Evolutionary conservation across 129 eudicot species (phyloP).

Genomic region (Artemisia tridentata): DNA sequence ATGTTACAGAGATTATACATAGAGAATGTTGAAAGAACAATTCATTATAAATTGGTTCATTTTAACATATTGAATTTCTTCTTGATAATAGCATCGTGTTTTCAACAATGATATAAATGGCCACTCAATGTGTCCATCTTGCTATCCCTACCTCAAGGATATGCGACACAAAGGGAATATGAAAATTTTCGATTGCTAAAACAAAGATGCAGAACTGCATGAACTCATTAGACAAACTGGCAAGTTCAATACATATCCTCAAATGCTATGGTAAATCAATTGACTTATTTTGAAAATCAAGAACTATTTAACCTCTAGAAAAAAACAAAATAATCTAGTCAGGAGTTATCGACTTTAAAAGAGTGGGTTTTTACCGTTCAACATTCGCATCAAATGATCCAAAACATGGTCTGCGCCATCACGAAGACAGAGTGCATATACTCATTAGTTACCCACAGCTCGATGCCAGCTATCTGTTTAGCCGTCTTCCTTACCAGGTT

Average conservation of each 20-base stretch:
- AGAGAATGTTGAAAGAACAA: no score
- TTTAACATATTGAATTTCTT: no score
- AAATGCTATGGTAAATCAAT: slow-evolving; percentile 9
- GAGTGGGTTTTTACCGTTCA: slow-evolving; percentile 80
- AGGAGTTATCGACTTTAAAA: slow-evolving; percentile 34
- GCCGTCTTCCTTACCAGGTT: slow-evolving; percentile 68
- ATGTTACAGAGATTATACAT: no score
- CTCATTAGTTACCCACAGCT: slow-evolving; percentile 81
- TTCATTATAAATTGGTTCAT: no score
- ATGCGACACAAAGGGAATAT: no score
- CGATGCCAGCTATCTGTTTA: slow-evolving; percentile 61
- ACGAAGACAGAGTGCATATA: slow-evolving; percentile 89
- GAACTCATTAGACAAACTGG: not conserved
- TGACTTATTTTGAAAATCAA: not conserved
- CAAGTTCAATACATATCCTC: not conserved
- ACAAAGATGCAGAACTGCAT: no score
- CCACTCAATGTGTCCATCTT: no score
- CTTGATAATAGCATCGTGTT: no score
- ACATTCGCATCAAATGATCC: slow-evolving; percentile 66
- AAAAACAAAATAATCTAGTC: not conserved
- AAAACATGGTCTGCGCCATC: slow-evolving; percentile 64
- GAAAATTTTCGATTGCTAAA: no score
- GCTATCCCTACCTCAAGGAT: no score
- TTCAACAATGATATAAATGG: no score
- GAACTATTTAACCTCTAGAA: slow-evolving; percentile 13